A percentile compares a stretch with the other conserved stretches of the same genome.
phyloP scores from a whole-genome alignment of 2,329 filamentous ascomycete species.

The Trichophyton rubrum region DNA sequence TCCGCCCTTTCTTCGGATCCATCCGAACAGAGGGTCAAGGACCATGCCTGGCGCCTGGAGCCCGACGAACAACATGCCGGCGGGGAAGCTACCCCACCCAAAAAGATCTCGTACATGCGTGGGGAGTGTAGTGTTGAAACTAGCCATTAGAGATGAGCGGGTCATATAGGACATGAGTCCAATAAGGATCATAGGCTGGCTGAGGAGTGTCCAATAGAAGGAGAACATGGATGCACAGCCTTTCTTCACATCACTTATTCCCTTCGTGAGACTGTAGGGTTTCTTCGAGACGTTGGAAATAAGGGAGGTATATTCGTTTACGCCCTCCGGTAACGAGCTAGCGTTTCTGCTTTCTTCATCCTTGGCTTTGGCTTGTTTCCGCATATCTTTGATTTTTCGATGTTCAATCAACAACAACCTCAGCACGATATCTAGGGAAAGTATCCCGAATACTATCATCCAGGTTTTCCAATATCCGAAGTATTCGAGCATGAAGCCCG shows the following conservation, averaged over 20 bases:
- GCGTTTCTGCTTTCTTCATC: not conserved
- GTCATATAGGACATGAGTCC: conserved; percentile 1
- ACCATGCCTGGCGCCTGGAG: not conserved
- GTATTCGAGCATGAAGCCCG: not conserved
- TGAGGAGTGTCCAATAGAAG: not conserved
- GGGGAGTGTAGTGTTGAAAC: conserved; percentile 1
- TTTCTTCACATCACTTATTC: not conserved
- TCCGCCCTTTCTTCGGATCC: not conserved
- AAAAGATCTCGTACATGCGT: not conserved
- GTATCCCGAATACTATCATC: not conserved
- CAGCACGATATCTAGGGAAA: not conserved
- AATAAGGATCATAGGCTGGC: not conserved
- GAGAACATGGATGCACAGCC: not conserved
- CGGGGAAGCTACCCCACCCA: not conserved
- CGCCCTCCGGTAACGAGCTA: not conserved
- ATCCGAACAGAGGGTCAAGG: not conserved
- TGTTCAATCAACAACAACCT: not conserved
- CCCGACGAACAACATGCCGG: not conserved
- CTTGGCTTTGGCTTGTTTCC: not conserved
- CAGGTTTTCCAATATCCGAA: not conserved
- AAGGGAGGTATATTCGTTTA: not conserved
- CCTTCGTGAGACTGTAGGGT: not conserved
- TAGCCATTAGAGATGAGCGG: not conserved
- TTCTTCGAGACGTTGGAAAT: not conserved
- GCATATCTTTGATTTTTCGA: not conserved